Evolutionary conservation across 2,329 filamentous ascomycete genomes (phyloP), one percentile per base, ranked within the genome.

Genomic region (Verticillium albo-atrum): DNA sequence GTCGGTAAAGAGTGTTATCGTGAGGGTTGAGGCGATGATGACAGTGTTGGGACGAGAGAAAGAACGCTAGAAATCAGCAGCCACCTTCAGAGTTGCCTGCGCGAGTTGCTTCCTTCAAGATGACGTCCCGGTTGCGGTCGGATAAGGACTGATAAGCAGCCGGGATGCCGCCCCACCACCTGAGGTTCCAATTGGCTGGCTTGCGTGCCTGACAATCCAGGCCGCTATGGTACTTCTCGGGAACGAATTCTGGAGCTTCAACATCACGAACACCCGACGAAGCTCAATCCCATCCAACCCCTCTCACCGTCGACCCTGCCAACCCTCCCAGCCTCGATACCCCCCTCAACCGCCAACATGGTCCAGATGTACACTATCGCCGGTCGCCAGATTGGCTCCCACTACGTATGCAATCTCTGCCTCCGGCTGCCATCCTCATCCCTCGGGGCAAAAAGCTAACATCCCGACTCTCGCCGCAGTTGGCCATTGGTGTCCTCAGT

Each of bases 361-460:
- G 77, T 78, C 66, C 70, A 73, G 65, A 75, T 73, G 67, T 87
- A 86, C 78, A 79, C 72, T 66, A 76, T 87, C 68, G 75, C 83
- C 72, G 84, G 84, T 76, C 79, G 78, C 71, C 79, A 85, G 74
- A 73, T 87, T 72, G 84, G 78, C 76, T 84, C 83, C 63, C 84
- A 86, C 78, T 79, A 84, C 75, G 84, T 87, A 68, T 71, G 84
- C n/a, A 23, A 12, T 20, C 42, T 1, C 3, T 80, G 58, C 34
- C 61, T 51, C 62, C 64, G 25, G 25, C 51, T 28, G 20, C 14
- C 51, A 6, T 28, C 51, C 51, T 53, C n/a, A 28, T n/a, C 51
- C 25, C 7, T 50, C 20, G 42, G 5, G 56, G 55, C 12, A n/a
- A 53, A 52, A 58, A 58, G 34, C 67, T 69, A 62, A 69, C 60